phyloP scores from a whole-genome alignment of 2,329 filamentous ascomycete species.

The Botrytis sinoallii region DNA sequence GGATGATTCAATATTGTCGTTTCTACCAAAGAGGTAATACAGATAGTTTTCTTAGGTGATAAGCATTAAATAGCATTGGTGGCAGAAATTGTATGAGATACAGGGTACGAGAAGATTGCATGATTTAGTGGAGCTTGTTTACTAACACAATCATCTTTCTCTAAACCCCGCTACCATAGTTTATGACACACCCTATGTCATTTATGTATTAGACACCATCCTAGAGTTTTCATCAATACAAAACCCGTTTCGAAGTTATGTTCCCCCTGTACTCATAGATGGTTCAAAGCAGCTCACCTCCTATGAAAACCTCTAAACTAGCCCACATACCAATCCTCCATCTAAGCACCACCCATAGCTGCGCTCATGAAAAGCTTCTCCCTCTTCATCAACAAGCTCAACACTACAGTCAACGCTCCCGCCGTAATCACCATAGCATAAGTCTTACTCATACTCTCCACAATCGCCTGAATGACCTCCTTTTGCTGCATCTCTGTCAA shows the following conservation, averaged over 20 bases:
- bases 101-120: neutral
- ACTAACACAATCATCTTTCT: neutral
- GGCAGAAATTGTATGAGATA: neutral
- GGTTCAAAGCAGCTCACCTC: neutral
- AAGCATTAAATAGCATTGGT: neutral
- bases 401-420: slow-evolving; percentile 31
- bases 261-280: neutral
- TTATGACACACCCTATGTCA: neutral
- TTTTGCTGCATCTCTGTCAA: slow-evolving; percentile 22
- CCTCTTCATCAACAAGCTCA: slow-evolving; percentile 32
- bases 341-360: slow-evolving; percentile 23
- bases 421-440: slow-evolving; percentile 33
- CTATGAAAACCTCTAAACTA: neutral
- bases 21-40: neutral
- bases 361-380: slow-evolving; percentile 34
- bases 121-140: neutral
- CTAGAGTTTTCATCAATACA: neutral
- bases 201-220: neutral
- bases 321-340: neutral
- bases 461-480: slow-evolving; percentile 27
- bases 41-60: neutral
- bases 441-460: slow-evolving; percentile 31
- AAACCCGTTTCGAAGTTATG: neutral
- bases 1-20: neutral
- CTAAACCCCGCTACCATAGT: neutral